A percentile compares a stretch with the other conserved stretches of the same genome.
phyloP scores from a whole-genome alignment of 1,139 yeast species.

The Nadsonia commutata region DNA sequence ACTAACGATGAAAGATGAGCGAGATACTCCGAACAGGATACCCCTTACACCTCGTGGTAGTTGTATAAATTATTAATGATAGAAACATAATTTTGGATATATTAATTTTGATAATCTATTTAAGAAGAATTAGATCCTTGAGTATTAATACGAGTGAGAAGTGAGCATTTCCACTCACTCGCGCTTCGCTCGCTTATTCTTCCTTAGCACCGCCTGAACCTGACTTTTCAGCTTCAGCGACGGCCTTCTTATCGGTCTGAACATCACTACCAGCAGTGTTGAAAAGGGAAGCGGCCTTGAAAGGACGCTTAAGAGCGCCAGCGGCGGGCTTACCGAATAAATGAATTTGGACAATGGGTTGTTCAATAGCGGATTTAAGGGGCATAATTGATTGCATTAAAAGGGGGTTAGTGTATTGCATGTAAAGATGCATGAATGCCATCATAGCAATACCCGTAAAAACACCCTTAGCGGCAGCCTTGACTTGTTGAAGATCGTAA shows the following conservation, averaged over 20 bases:
- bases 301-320: conserved; percentile 95
- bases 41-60: too few species aligned
- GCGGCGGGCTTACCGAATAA: conserved; percentile 68
- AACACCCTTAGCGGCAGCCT: conserved; percentile 61
- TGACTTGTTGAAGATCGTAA: conserved; percentile 81
- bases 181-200: conserved; percentile 56
- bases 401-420: conserved; percentile 96
- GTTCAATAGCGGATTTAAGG: conserved; percentile 77
- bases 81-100: too few species aligned
- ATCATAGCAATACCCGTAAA: conserved; percentile 92
- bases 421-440: conserved; percentile 95
- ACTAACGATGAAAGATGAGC: too few species aligned
- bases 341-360: conserved; percentile 86
- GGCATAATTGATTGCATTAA: conserved; percentile 90
- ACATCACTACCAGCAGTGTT: conserved; percentile 49
- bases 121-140: too few species aligned
- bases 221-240: conserved; percentile 71
- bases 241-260: conserved; percentile 74
- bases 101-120: too few species aligned
- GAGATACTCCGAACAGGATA: too few species aligned
- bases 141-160: too few species aligned
- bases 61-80: too few species aligned
- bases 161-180: too few species aligned
- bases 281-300: conserved; percentile 75
- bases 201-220: conserved; percentile 88